phyloP scores from a whole-genome alignment of 306 rosid genomes.

The Crataegus laevigata region DNA sequence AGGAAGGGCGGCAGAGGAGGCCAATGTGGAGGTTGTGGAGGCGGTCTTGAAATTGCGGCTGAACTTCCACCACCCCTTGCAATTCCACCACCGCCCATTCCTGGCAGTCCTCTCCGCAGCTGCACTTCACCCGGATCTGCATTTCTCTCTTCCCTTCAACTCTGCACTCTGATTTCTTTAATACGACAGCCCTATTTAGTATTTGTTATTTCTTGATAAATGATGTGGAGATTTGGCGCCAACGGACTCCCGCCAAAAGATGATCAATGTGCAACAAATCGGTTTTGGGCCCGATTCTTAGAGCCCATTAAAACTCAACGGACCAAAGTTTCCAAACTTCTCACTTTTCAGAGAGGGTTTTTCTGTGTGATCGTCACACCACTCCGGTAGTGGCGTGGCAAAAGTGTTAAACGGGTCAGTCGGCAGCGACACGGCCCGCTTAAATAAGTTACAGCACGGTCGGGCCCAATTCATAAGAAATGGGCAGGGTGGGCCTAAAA shows the following conservation, averaged over 20 bases:
- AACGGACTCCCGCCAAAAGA: background rate
- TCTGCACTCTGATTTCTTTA: background rate
- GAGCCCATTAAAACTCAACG: background rate
- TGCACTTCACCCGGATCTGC: constrained; percentile 66
- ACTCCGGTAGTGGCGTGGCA: no score
- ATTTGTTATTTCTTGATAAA: no score
- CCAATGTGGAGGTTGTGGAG: constrained; percentile 63
- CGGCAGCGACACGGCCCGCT: no score
- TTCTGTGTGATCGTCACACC: no score
- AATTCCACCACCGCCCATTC: constrained; percentile 81
- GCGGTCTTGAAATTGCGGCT: constrained; percentile 43
- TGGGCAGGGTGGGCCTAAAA: no score
- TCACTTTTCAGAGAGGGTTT: no score
- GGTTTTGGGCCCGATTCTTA: background rate
- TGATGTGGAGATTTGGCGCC: background rate
- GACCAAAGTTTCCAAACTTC: no score
- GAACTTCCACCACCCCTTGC: constrained; percentile 69
- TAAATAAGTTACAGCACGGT: no score
- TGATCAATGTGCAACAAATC: background rate
- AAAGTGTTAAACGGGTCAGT: no score
- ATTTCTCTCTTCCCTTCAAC: constrained; percentile 8
- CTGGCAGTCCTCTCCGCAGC: constrained; percentile 49
- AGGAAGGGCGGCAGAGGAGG: constrained; percentile 68
- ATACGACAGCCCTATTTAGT: background rate
- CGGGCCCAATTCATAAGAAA: no score